Conservation (phyloP, 495 filamentous ascomycete species). For the Niebla homalea region DNA sequence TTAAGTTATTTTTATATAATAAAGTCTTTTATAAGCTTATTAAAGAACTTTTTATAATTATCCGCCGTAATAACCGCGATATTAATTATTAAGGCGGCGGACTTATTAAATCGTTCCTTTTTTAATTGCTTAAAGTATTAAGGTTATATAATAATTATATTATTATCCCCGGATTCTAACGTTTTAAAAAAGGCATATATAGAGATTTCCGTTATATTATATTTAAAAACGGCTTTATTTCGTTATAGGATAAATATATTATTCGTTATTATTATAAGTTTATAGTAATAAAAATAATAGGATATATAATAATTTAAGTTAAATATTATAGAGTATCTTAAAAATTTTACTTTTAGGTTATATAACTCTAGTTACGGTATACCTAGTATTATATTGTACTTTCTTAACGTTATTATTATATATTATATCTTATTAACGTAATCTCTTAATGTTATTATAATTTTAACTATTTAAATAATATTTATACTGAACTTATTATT, state of each 20-base stretch:
- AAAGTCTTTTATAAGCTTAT: background rate
- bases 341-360: background rate
- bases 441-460: too few species aligned
- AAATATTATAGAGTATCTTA: conserved; percentile 1
- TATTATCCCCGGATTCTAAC: background rate
- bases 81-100: background rate
- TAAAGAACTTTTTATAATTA: background rate
- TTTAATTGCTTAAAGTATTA: background rate
- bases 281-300: conserved; percentile 1
- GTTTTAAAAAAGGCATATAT: background rate
- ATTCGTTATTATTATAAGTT: background rate
- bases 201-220: background rate
- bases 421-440: too few species aligned
- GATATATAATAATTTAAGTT: background rate
- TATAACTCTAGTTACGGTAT: background rate
- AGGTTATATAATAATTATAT: background rate
- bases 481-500: too few species aligned
- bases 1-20: too few species aligned
- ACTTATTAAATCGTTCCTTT: too few species aligned
- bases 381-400: background rate
- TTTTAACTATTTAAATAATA: too few species aligned
- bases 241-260: background rate
- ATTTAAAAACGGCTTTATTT: background rate
- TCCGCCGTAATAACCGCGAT: background rate
- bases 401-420: too few species aligned